These are phyloP conservation scores for Trypanosoma avium DNA, from an alignment of 208 protist genomes.

Conservation along the genomic window DNA sequence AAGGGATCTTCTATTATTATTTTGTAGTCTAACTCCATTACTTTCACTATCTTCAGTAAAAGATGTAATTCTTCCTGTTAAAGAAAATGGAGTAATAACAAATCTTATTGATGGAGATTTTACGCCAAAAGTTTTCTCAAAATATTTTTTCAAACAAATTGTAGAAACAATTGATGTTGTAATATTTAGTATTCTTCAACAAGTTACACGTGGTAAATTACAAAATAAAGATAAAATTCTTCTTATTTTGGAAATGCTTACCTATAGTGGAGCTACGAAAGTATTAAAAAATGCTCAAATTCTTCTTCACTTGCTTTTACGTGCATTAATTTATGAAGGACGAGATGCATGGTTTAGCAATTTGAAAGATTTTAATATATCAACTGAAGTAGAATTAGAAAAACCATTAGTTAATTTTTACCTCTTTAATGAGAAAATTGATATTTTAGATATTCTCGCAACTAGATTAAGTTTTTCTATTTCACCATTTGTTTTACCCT, in stretches of 20 bases:
- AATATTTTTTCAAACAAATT: slow-evolving; percentile 5
- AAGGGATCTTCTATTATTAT: slow-evolving; percentile 17
- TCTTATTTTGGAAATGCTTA: slow-evolving; percentile 25
- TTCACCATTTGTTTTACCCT: neutral
- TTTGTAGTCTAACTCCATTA: slow-evolving; percentile 20
- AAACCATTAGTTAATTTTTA: slow-evolving; percentile 21
- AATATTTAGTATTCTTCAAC: slow-evolving; percentile 9
- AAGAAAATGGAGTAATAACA: slow-evolving; percentile 18
- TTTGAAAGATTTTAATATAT: neutral
- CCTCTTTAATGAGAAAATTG: slow-evolving; percentile 9
- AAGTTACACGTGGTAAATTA: slow-evolving; percentile 14
- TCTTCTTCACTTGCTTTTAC: slow-evolving; percentile 24
- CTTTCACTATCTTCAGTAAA: slow-evolving; percentile 11
- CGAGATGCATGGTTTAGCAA: slow-evolving; percentile 15
- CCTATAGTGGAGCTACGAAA: slow-evolving; percentile 19
- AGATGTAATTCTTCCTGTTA: neutral
- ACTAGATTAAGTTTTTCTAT: slow-evolving; percentile 14
- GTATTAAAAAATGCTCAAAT: slow-evolving; percentile 33
- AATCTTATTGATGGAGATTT: neutral
- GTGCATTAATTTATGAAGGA: slow-evolving; percentile 17
- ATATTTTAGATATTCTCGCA: slow-evolving; percentile 24
- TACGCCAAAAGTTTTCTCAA: slow-evolving; percentile 1
- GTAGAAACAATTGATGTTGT: slow-evolving; percentile 12
- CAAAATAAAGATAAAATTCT: slow-evolving; percentile 19
- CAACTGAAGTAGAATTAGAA: neutral